phyloP scores from a whole-genome alignment of 306 rosid genomes.

The Rubus parviflorus region DNA sequence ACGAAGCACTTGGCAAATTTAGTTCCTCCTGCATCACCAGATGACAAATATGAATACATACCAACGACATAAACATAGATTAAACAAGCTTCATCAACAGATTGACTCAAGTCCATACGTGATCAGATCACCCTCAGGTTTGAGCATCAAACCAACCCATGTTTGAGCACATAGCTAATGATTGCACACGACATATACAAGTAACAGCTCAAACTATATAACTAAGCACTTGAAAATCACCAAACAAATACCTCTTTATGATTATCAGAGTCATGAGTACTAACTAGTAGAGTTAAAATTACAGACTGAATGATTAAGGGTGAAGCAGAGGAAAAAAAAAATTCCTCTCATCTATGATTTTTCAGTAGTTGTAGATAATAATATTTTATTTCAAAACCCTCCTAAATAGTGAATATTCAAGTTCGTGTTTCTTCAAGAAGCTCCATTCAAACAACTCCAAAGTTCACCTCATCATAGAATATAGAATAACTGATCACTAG shows the following conservation, averaged over 20 bases:
- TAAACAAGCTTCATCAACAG: neutral
- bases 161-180: too few species aligned
- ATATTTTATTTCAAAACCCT: neutral
- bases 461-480: too few species aligned
- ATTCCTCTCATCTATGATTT: too few species aligned
- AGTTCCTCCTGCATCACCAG: constrained; percentile 75
- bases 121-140: neutral
- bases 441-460: neutral
- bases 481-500: neutral
- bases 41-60: constrained; percentile 15
- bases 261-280: neutral
- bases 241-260: neutral
- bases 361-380: too few species aligned
- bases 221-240: neutral
- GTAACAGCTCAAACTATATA: neutral
- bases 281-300: neutral
- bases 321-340: neutral
- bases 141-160: neutral
- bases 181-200: neutral
- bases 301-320: neutral
- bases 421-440: neutral
- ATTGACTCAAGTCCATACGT: neutral
- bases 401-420: neutral
- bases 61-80: neutral
- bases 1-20: constrained; percentile 86